phyloP scores from a whole-genome alignment of 371 early-diverging fungal genomes.

The Rhizopus delemar region DNA sequence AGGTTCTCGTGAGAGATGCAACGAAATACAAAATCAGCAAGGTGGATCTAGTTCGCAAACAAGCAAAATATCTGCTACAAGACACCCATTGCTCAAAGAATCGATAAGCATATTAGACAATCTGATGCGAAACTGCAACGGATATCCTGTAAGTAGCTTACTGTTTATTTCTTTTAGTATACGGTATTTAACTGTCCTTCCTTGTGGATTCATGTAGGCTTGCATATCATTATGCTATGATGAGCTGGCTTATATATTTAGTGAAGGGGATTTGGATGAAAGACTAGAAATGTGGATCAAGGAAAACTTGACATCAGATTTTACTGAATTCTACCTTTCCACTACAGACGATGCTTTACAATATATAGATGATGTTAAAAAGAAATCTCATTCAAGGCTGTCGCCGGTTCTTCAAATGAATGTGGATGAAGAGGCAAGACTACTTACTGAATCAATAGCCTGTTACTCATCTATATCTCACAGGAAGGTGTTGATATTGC shows the following conservation, averaged over 20 bases:
- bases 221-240: slow-evolving; percentile 74
- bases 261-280: slow-evolving; percentile 50
- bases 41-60: slow-evolving; percentile 25
- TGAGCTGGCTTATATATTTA: slow-evolving; percentile 68
- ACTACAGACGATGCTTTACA: slow-evolving; percentile 41
- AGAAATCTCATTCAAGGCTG: slow-evolving; percentile 3
- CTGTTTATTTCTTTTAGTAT: not conserved
- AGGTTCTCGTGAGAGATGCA: slow-evolving; percentile 44
- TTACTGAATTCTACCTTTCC: slow-evolving; percentile 64
- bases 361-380: slow-evolving; percentile 11
- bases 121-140: slow-evolving; percentile 44
- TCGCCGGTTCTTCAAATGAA: slow-evolving; percentile 46
- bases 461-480: not conserved
- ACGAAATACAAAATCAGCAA: slow-evolving; percentile 3
- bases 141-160: slow-evolving; percentile 48
- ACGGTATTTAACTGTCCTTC: not conserved
- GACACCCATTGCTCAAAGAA: slow-evolving; percentile 47
- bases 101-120: slow-evolving; percentile 51
- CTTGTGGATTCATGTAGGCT: slow-evolving; percentile 32
- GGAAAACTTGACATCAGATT: slow-evolving; percentile 65
- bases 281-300: slow-evolving; percentile 70
- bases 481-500: slow-evolving; percentile 15
- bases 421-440: slow-evolving; percentile 49
- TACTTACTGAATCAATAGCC: not conserved
- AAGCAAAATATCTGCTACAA: slow-evolving; percentile 12